A percentile compares a stretch with the other conserved stretches of the same genome.
Evolutionary conservation across 225 moss, liverwort and hornwort genomes (phyloP).

Genomic region (Takakia lepidozioides): DNA sequence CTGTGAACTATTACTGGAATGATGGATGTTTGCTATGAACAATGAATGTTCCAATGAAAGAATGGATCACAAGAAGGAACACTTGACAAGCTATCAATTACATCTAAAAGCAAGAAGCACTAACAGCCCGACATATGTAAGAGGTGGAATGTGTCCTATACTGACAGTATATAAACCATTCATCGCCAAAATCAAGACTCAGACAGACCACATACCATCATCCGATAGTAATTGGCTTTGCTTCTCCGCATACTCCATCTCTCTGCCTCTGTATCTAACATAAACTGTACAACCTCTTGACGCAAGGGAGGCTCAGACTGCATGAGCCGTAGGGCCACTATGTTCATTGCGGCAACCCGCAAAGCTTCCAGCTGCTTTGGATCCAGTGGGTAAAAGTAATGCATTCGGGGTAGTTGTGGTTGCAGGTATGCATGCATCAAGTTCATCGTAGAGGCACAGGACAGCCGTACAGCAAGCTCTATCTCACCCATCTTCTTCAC

Average conservation of each 20-base stretch:
- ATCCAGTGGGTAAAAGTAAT: conserved; percentile 72
- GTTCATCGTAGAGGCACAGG: conserved; percentile 51
- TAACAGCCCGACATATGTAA: too few species aligned
- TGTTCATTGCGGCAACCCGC: conserved; percentile 89
- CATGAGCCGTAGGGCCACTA: conserved; percentile 73
- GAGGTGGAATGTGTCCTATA: too few species aligned
- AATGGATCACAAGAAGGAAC: too few species aligned
- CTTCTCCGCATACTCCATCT: conserved; percentile 97
- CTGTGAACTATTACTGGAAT: background rate
- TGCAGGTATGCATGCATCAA: conserved; percentile 72
- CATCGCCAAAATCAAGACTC: too few species aligned
- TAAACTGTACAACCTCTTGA: conserved; percentile 79
- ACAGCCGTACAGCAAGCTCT: conserved; percentile 72
- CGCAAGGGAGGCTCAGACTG: conserved; percentile 69
- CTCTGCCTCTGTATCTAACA: conserved; percentile 82
- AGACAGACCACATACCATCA: conserved; percentile 83
- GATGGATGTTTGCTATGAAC: too few species aligned
- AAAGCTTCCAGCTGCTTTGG: conserved; percentile 46
- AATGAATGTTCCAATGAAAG: too few species aligned
- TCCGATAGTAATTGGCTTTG: conserved; percentile 85
- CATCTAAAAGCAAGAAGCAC: too few species aligned
- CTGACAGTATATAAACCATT: too few species aligned
- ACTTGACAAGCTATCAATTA: too few species aligned
- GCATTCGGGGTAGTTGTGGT: conserved; percentile 80
- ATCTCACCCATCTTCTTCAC: conserved; percentile 94